Evolutionary conservation across 352 stramenopile genomes (phyloP).

Genomic region (Phytophthora brassicae): DNA sequence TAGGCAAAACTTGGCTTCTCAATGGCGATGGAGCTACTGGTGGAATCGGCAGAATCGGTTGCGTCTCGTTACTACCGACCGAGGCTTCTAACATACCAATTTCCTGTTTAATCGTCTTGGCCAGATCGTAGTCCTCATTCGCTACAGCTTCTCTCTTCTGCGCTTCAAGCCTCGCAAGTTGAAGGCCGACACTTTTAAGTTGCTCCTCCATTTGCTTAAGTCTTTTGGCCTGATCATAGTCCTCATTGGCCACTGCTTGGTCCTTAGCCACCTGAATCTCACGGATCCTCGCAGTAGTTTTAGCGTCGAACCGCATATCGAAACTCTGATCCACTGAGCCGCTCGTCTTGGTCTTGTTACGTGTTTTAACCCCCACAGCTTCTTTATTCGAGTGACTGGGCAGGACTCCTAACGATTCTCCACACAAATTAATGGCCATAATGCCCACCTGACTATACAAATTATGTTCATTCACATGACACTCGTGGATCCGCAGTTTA

Average conservation of each 20-base stretch:
- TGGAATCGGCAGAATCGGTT: constrained; percentile 52
- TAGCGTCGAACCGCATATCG: constrained; percentile 89
- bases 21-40: constrained; percentile 18
- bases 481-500: constrained; percentile 89
- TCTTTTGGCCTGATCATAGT: constrained; percentile 90
- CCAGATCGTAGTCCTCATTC: constrained; percentile 92
- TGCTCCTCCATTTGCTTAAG: constrained; percentile 87
- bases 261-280: constrained; percentile 88
- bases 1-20: constrained; percentile 52
- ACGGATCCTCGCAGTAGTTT: constrained; percentile 86
- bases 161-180: constrained; percentile 84
- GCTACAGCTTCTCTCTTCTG: constrained; percentile 89
- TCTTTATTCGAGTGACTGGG: constrained; percentile 56
- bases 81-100: constrained; percentile 72
- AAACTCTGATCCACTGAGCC: constrained; percentile 62
- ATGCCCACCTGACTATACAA: constrained; percentile 91
- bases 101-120: constrained; percentile 90
- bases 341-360: constrained; percentile 14
- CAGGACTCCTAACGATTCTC: constrained; percentile 51
- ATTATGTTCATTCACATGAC: constrained; percentile 90
- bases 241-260: constrained; percentile 83
- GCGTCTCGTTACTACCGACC: constrained; percentile 58
- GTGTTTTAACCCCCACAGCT: constrained; percentile 29
- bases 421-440: constrained; percentile 88
- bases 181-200: constrained; percentile 87